Evolutionary conservation across 768 basidiomycete species (phyloP), one percentile per base, ranked within the genome.

Genomic region (Lactarius trivialis): DNA sequence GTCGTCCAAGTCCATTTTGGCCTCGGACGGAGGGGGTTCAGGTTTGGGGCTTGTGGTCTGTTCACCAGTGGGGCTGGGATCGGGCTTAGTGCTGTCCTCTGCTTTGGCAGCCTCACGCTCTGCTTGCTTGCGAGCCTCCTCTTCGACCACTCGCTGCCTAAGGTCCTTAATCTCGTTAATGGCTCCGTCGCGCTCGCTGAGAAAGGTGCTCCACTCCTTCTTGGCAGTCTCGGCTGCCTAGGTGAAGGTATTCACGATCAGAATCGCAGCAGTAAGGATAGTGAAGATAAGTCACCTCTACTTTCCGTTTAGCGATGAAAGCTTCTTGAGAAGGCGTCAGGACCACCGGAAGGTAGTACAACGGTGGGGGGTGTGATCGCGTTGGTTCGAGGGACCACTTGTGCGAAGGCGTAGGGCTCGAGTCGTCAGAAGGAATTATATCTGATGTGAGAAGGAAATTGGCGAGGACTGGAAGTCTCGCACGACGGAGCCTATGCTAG

Each of bases 381-480:
- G 81, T 80, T 0, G 81, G 78, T 11, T 77, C 77, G 7, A 78
- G 75, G 49, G 86, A 77, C 15, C 71, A 74, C 52, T 75, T 73
- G 26, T 70, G 59, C 6, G 71, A 67, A 33, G 70, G 56, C 17
- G 72, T 69, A 24, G 75, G 68, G 30, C 63, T 55, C 37, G 69
- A 69, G 30, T 75, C 73, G 54, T 74, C 70, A 12, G 71, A 54
- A 34, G 81, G 80, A 60, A 91, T 82, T 58, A 73, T 73, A 72
- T 92, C 90, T 66, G 86, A 86, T 34, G 90, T 91, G 65, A 82
- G 75, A 63, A 93, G 75, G 77, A 88, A 93, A 71, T 88, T 85
- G 64, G 88, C 81, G 43, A 91, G 76, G 21, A 87, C 69, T 4
- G 89, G 88, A n/a, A 89, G 77, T 58, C 87, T 83, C 70, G 79